Conservation (phyloP, 805 yeast species). For the Naumovozyma dairenensis region DNA sequence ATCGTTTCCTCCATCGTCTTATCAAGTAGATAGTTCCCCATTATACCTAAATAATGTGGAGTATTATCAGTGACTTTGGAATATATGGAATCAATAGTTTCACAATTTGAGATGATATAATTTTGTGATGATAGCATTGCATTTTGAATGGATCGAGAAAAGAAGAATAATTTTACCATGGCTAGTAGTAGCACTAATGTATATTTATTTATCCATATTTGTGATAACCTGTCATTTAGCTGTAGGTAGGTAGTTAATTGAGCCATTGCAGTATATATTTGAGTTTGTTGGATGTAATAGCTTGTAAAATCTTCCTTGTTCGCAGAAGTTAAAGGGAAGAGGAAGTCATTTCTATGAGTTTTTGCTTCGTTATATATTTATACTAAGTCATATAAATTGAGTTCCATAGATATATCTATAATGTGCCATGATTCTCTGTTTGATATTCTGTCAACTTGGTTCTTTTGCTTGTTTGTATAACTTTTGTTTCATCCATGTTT, state of each 20-base stretch:
- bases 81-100: constrained; percentile 33
- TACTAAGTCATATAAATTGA: too few species aligned
- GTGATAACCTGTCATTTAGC: constrained; percentile 47
- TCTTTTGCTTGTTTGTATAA: too few species aligned
- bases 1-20: constrained; percentile 40
- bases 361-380: too few species aligned
- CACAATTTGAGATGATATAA: constrained; percentile 38
- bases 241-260: constrained; percentile 32
- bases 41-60: constrained; percentile 47
- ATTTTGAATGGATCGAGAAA: constrained; percentile 37
- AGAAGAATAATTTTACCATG: constrained; percentile 50
- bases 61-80: constrained; percentile 31
- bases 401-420: too few species aligned
- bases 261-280: constrained; percentile 3
- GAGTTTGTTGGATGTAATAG: too few species aligned
- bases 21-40: constrained; percentile 45
- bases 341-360: too few species aligned
- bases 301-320: too few species aligned
- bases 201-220: constrained; percentile 56
- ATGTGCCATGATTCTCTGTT: too few species aligned
- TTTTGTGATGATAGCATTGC: constrained; percentile 34
- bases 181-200: constrained; percentile 48
- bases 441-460: too few species aligned
- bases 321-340: too few species aligned
- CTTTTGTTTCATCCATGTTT: too few species aligned